These are phyloP conservation scores for Glaciozyma antarctica DNA, from an alignment of 768 basidiomycete genomes.

Conservation along the genomic window DNA sequence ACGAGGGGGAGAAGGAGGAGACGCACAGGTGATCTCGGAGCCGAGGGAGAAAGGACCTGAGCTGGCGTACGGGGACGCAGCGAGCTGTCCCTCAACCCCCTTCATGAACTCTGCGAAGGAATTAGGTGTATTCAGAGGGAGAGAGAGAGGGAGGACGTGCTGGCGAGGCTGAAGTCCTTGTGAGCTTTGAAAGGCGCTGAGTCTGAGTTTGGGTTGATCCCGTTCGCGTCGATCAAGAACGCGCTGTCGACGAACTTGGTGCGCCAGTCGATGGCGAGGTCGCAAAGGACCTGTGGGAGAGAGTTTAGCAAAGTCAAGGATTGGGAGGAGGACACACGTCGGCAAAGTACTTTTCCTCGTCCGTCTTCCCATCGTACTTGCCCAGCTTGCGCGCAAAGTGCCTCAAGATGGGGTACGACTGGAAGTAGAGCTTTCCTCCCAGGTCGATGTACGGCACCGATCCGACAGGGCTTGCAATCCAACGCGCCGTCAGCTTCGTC, in stretches of 20 bases:
- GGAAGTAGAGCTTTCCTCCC: constrained; percentile 1
- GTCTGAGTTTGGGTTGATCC: neutral
- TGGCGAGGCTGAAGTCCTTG: neutral
- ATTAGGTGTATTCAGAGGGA: too few species aligned
- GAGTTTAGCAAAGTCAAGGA: neutral
- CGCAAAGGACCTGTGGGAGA: neutral
- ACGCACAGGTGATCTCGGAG: neutral
- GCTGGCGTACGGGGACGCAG: neutral
- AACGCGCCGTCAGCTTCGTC: neutral
- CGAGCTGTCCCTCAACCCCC: constrained; percentile 4
- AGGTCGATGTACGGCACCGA: constrained; percentile 7
- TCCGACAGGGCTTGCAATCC: neutral
- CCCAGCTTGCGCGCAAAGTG: constrained; percentile 2
- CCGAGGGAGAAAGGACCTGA: constrained; percentile 9
- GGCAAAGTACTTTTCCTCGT: constrained; percentile 10
- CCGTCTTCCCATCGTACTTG: constrained; percentile 11
- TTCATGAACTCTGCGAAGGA: neutral
- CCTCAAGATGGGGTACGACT: constrained; percentile 7
- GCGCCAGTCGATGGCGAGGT: constrained; percentile 11
- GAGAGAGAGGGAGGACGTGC: neutral
- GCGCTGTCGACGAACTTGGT: constrained; percentile 9
- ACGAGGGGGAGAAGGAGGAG: neutral
- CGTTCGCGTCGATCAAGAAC: neutral
- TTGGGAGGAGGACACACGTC: neutral
- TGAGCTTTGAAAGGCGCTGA: neutral